Percentiles rank a stretch among this genome's conserved stretches.
Conservation (phyloP, 1,284 basidiomycete species). For the Ganoderma meredithae region DNA sequence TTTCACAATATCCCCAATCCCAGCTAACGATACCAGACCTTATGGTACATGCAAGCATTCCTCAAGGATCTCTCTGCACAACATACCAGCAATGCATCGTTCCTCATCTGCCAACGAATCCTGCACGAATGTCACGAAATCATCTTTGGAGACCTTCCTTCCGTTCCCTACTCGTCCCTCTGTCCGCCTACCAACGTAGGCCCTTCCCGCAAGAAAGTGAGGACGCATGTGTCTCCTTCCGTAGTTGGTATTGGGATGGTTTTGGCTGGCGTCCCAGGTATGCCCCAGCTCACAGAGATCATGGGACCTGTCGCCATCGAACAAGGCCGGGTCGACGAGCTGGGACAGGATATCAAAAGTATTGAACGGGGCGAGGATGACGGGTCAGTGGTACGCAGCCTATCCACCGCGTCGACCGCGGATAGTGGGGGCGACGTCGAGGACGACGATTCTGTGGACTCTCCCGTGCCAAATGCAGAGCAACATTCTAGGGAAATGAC, state of each 20-base stretch:
- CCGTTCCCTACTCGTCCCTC: constrained; percentile 71
- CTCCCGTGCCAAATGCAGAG: constrained; percentile 20
- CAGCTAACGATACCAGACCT: constrained; percentile 64
- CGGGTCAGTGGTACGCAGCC: constrained; percentile 29
- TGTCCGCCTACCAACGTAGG: constrained; percentile 55
- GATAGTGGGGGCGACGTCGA: constrained; percentile 40
- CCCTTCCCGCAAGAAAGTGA: constrained; percentile 70
- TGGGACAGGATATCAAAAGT: constrained; percentile 55
- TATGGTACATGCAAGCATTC: constrained; percentile 98
- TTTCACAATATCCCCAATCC: constrained; percentile 18
- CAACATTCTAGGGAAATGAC: constrained; percentile 2
- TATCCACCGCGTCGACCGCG: constrained; percentile 26
- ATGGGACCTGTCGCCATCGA: constrained; percentile 89
- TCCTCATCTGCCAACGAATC: constrained; percentile 92
- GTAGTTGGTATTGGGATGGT: constrained; percentile 89
- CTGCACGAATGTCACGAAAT: constrained; percentile 96
- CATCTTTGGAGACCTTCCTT: constrained; percentile 90
- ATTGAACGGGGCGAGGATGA: constrained; percentile 56
- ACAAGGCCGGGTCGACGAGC: constrained; percentile 80
- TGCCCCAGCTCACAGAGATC: constrained; percentile 77
- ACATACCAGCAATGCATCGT: constrained; percentile 77
- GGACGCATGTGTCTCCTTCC: constrained; percentile 74
- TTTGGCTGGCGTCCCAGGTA: constrained; percentile 78
- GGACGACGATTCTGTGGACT: constrained; percentile 30
- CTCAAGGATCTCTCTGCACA: constrained; percentile 83